Evolutionary conservation across 257 asterid species (phyloP).

Genomic region (Nicotiana tabacum): DNA sequence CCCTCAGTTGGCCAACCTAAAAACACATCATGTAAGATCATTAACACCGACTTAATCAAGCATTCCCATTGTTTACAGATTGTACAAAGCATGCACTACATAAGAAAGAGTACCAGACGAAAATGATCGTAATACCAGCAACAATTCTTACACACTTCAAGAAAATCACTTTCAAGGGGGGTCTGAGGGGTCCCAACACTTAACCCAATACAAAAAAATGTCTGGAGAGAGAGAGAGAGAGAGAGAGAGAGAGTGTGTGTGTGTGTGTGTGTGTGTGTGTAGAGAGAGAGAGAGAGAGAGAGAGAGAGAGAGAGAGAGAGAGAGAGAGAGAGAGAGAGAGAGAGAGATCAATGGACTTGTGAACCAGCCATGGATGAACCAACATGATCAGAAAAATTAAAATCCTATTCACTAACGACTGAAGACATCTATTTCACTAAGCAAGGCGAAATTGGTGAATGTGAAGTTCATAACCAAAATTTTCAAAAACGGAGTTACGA

Average conservation of each 20-base stretch:
- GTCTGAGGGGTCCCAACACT: background rate
- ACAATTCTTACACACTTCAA: background rate
- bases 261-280: too few species aligned
- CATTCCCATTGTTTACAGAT: background rate
- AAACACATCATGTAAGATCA: conserved; percentile 12
- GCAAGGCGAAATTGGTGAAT: background rate
- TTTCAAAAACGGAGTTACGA: background rate
- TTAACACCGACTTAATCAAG: background rate
- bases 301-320: background rate
- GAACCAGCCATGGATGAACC: background rate
- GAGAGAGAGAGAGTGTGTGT: background rate
- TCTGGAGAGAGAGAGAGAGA: background rate
- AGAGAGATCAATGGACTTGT: background rate
- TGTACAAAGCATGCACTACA: background rate
- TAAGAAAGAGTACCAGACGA: background rate
- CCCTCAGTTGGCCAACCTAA: conserved; percentile 81
- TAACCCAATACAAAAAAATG: background rate
- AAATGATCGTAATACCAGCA: too few species aligned
- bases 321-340: background rate
- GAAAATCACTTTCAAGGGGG: background rate
- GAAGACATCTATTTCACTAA: background rate
- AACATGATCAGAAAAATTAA: background rate
- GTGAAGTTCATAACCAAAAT: background rate
- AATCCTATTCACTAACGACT: background rate
- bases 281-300: background rate